Conservation (phyloP, 805 yeast genomes). For the Nakazawaea peltata region DNA sequence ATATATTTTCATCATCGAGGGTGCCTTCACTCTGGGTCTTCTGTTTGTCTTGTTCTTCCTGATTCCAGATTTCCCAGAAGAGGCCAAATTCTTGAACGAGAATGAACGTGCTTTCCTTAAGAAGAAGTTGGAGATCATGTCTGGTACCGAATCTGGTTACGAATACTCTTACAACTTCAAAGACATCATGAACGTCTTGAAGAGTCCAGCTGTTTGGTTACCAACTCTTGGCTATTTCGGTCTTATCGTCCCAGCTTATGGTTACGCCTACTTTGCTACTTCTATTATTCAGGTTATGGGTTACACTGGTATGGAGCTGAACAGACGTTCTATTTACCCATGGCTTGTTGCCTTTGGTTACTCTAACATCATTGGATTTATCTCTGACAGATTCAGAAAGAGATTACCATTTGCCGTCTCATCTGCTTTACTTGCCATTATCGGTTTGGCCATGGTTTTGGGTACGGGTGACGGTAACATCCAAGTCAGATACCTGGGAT, state of each 20-base stretch:
- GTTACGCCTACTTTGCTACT: conserved; percentile 69
- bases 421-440: conserved; percentile 24
- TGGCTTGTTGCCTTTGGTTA: conserved; percentile 73
- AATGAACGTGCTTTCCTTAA: conserved; percentile 39
- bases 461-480: conserved; percentile 26
- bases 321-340: conserved; percentile 78
- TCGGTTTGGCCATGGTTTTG: conserved; percentile 43
- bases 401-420: conserved; percentile 31
- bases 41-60: conserved; percentile 27
- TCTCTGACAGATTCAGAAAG: conserved; percentile 45
- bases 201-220: conserved; percentile 50
- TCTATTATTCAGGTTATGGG: conserved; percentile 55
- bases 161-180: conserved; percentile 36
- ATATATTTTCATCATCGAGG: conserved; percentile 45
- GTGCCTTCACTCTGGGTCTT: conserved; percentile 24
- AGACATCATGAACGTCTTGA: conserved; percentile 42
- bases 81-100: conserved; percentile 24
- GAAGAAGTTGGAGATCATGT: conserved; percentile 42
- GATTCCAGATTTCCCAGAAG: conserved; percentile 46
- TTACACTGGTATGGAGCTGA: conserved; percentile 64
- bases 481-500: conserved; percentile 43
- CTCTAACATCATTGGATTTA: conserved; percentile 51
- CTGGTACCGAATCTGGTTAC: conserved; percentile 35
- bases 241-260: conserved; percentile 63
- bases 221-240: conserved; percentile 59